Evolutionary conservation across 805 yeast genomes (phyloP).

Genomic region (Metschnikowia amazonensis): DNA sequence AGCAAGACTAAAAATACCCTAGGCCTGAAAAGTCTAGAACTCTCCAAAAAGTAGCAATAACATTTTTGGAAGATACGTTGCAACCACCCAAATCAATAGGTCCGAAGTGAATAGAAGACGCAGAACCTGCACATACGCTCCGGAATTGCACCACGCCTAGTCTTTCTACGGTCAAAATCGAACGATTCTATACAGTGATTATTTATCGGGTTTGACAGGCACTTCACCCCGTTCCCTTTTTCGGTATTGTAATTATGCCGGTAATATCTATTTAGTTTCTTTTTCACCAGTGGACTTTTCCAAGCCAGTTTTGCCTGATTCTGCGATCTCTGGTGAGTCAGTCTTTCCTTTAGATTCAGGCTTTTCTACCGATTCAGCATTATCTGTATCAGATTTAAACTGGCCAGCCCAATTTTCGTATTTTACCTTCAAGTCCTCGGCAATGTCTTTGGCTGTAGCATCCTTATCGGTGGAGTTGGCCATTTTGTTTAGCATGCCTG

Average conservation of each 20-base stretch:
- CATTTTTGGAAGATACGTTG: background rate
- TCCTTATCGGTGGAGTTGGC: slow-evolving; percentile 31
- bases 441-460: slow-evolving; percentile 32
- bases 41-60: background rate
- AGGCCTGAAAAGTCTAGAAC: too few relatives aligned
- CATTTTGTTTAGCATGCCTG: slow-evolving; percentile 26
- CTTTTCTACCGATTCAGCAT: too few relatives aligned
- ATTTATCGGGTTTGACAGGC: too few relatives aligned
- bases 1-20: too few relatives aligned
- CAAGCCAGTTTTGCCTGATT: background rate
- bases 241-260: too few relatives aligned
- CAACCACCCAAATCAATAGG: background rate
- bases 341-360: too few relatives aligned
- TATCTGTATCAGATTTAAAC: slow-evolving; percentile 5
- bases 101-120: background rate
- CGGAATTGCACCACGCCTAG: background rate
- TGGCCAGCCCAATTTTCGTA: slow-evolving; percentile 28
- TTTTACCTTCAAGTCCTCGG: slow-evolving; percentile 29
- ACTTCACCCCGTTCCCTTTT: too few relatives aligned
- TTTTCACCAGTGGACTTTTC: background rate
- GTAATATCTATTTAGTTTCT: background rate
- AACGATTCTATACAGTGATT: too few relatives aligned
- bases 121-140: background rate
- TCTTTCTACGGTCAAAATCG: background rate
- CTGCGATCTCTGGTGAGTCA: too few relatives aligned